Conservation (phyloP, 2,329 filamentous ascomycete genomes). For the Lecanosticta acicola region DNA sequence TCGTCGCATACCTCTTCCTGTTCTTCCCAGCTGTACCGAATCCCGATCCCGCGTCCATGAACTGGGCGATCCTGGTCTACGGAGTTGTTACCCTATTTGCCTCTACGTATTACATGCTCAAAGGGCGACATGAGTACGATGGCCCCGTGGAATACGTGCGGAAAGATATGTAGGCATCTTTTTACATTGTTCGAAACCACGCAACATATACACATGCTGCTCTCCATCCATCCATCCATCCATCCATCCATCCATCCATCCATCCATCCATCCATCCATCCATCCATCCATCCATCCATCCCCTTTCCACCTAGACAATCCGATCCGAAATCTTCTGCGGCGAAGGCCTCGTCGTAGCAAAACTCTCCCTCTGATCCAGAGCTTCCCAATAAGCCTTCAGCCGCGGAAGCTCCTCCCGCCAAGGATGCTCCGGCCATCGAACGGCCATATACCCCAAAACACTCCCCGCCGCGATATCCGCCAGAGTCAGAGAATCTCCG, state of each 20-base stretch:
- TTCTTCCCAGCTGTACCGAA: constrained; percentile 25
- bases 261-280: no score
- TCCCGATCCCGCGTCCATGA: constrained; percentile 25
- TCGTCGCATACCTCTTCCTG: constrained; percentile 19
- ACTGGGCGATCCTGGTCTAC: constrained; percentile 29
- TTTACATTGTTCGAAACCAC: no score
- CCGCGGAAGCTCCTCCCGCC: constrained; percentile 32
- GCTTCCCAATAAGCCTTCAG: constrained; percentile 43
- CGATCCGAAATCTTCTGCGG: constrained; percentile 34
- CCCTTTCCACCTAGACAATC: constrained; percentile 35
- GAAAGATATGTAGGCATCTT: constrained; percentile 11
- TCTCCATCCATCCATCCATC: no score
- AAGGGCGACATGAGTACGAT: constrained; percentile 20
- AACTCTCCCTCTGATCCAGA: constrained; percentile 41
- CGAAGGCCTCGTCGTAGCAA: constrained; percentile 30
- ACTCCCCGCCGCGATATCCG: constrained; percentile 33
- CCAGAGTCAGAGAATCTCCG: constrained; percentile 30
- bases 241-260: no score
- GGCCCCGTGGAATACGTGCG: constrained; percentile 22
- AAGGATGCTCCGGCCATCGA: constrained; percentile 31
- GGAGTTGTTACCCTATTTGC: constrained; percentile 18
- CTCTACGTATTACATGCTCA: constrained; percentile 15
- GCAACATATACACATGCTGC: no score
- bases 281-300: no score
- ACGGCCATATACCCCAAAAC: constrained; percentile 34